Evolutionary conservation across 2,329 filamentous ascomycete species (phyloP).

Genomic region (Trichoderma sp.): DNA sequence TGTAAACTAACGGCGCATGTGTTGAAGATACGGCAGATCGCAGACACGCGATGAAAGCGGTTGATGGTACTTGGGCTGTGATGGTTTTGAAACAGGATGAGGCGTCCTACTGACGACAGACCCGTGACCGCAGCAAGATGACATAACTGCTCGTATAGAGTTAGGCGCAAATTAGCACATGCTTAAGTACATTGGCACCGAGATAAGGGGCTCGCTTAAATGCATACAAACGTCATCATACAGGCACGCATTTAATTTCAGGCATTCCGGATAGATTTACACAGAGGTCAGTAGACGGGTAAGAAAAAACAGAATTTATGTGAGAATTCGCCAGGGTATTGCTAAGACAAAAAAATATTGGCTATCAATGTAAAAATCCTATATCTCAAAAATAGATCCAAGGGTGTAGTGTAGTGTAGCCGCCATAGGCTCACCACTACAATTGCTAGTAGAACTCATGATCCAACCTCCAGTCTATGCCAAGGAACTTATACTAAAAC

Average conservation of each 20-base stretch:
- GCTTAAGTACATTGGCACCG: neutral
- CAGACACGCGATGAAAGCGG: neutral
- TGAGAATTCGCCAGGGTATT: neutral
- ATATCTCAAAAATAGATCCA: neutral
- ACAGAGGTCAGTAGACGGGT: neutral
- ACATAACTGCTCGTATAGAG: constrained; percentile 7
- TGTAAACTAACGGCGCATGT: neutral
- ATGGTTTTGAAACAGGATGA: neutral
- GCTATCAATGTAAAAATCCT: neutral
- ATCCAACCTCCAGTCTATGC: neutral
- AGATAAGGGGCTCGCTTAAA: neutral
- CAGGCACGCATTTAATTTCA: neutral
- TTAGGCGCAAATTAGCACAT: neutral
- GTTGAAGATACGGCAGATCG: neutral
- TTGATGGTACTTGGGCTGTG: neutral
- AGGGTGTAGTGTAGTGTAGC: neutral
- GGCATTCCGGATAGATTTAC: neutral
- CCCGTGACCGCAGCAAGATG: constrained; percentile 7
- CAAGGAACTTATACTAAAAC: neutral
- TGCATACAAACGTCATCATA: neutral
- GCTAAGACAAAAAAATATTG: neutral
- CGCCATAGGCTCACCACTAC: neutral
- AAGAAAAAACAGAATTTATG: neutral
- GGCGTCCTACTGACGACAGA: neutral
- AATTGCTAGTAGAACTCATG: neutral